Percentiles rank a stretch among this genome's conserved stretches.
These are phyloP conservation scores for Kodamaea lidongshanica DNA, from an alignment of 805 yeast genomes.

Conservation along the genomic window DNA sequence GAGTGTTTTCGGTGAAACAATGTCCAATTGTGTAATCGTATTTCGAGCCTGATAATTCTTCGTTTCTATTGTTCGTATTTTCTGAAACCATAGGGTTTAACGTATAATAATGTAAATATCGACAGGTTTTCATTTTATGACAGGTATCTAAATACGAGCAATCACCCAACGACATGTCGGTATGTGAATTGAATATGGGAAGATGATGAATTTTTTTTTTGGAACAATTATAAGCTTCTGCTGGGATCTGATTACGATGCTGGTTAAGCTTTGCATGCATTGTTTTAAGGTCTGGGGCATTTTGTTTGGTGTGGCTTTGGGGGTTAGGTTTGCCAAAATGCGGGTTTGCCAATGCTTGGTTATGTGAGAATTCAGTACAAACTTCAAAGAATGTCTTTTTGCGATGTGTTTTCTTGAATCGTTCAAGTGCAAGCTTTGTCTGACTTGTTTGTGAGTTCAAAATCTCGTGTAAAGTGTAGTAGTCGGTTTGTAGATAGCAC, in stretches of 20 bases:
- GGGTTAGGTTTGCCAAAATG: slow-evolving; percentile 15
- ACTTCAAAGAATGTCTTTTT: slow-evolving; percentile 43
- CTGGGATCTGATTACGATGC: slow-evolving; percentile 10
- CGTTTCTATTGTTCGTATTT: slow-evolving; percentile 2
- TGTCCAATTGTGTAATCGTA: slow-evolving; percentile 47
- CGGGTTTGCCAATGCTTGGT: slow-evolving; percentile 19
- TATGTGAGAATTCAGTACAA: slow-evolving; percentile 40
- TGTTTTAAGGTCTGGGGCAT: slow-evolving; percentile 2
- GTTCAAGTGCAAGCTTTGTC: slow-evolving; percentile 33
- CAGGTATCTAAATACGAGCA: slow-evolving; percentile 94
- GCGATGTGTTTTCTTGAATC: slow-evolving; percentile 33
- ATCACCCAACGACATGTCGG: slow-evolving; percentile 74
- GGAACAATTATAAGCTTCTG: slow-evolving; percentile 19
- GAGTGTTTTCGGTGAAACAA: slow-evolving; percentile 30
- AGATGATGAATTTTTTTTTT: slow-evolving; percentile 23
- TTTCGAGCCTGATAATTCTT: slow-evolving; percentile 11
- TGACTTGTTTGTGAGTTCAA: slow-evolving; percentile 32
- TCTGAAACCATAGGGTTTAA: slow-evolving; percentile 30
- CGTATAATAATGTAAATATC: slow-evolving; percentile 72
- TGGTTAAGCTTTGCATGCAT: slow-evolving; percentile 4
- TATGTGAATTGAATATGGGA: slow-evolving; percentile 37
- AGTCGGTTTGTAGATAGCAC: slow-evolving; percentile 3
- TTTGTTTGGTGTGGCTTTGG: slow-evolving; percentile 8
- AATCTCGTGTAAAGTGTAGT: slow-evolving; percentile 3
- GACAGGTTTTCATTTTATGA: slow-evolving; percentile 73